Conservation (phyloP, 257 asterid genomes). For the Dorcoceras hygrometricum region DNA sequence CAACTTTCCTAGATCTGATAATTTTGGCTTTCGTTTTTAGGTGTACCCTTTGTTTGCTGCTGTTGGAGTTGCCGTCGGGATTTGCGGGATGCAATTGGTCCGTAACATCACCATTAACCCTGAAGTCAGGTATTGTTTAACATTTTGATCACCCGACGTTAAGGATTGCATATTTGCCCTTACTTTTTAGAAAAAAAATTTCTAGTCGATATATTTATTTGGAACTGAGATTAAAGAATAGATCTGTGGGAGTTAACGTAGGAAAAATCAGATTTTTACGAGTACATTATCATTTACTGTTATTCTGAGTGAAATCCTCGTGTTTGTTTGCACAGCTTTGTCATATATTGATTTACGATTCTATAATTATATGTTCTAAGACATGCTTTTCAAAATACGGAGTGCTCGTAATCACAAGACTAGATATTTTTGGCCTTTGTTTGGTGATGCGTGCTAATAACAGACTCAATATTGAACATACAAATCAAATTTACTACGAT, state of each 20-base stretch:
- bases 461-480: background rate
- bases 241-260: background rate
- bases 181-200: no score
- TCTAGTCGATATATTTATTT: background rate
- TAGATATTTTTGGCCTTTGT: background rate
- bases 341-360: background rate
- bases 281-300: background rate
- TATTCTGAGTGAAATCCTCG: background rate
- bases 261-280: background rate
- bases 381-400: background rate
- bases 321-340: background rate
- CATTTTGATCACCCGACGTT: background rate
- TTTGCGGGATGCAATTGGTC: conserved; percentile 84
- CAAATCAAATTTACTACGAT: background rate
- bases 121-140: conserved; percentile 72
- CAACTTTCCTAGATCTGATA: conserved; percentile 34
- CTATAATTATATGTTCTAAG: background rate
- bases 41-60: conserved; percentile 86
- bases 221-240: background rate
- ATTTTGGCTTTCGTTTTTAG: conserved; percentile 31
- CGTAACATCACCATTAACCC: conserved; percentile 75
- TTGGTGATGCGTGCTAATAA: background rate
- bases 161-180: background rate
- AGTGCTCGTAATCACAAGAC: background rate
- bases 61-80: conserved; percentile 82